Percentiles rank a stretch among this genome's conserved stretches.
Conservation (phyloP, 768 basidiomycete genomes). For the Lactarius hengduanensis region DNA sequence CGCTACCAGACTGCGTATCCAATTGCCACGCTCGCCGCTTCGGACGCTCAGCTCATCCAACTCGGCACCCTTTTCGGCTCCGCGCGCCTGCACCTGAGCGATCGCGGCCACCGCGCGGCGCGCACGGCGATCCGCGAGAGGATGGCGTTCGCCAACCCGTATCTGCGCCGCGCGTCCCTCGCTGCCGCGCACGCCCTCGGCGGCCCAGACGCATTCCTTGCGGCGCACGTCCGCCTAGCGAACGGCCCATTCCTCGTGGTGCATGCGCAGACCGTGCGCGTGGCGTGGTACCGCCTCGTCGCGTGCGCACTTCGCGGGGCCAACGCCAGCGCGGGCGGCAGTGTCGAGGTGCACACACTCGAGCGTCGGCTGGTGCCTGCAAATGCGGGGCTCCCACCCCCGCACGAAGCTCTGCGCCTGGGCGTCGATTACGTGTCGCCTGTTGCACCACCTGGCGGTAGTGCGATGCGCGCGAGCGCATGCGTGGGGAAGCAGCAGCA, state of each 20-base stretch:
- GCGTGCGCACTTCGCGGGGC: constrained; percentile 42
- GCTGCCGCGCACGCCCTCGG: constrained; percentile 41
- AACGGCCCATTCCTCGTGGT: constrained; percentile 59
- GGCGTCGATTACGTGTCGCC: constrained; percentile 31
- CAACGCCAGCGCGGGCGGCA: constrained; percentile 8
- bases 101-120: constrained; percentile 40
- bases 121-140: constrained; percentile 48
- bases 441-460: constrained; percentile 22
- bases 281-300: constrained; percentile 59
- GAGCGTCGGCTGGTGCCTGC: constrained; percentile 18
- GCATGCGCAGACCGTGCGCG: constrained; percentile 43
- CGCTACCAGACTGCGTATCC: constrained; percentile 45
- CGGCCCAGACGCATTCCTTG: constrained; percentile 47
- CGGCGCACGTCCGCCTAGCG: constrained; percentile 65
- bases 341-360: constrained; percentile 5
- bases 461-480: constrained; percentile 19
- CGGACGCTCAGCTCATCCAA: constrained; percentile 54
- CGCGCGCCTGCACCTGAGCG: constrained; percentile 56
- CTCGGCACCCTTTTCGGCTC: constrained; percentile 79
- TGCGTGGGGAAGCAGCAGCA: constrained; percentile 45
- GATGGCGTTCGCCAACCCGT: constrained; percentile 58
- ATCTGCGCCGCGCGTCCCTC: constrained; percentile 44
- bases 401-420: constrained; percentile 4
- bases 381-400: constrained; percentile 31
- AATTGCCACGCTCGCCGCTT: constrained; percentile 43